Conservation (phyloP, 2,329 filamentous ascomycete genomes). For the Pestalotiopsis sp. region DNA sequence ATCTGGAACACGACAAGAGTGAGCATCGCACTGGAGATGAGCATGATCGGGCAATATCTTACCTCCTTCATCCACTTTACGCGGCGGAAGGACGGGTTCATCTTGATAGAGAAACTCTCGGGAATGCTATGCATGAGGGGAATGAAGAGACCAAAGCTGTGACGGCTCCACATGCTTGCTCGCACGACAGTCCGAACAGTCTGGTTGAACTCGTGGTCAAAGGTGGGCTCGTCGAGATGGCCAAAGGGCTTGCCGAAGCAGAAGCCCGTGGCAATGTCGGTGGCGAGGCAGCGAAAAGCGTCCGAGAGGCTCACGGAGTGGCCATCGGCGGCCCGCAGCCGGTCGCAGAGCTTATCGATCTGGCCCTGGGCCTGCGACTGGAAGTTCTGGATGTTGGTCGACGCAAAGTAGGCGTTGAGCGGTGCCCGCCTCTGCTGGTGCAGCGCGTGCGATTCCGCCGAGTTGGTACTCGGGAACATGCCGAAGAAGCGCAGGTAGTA, state of each 20-base stretch:
- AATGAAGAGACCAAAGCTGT: slow-evolving; percentile 19
- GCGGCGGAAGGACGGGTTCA: slow-evolving; percentile 23
- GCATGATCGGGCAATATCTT: neutral
- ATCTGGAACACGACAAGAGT: slow-evolving; percentile 12
- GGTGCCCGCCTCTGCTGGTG: slow-evolving; percentile 24
- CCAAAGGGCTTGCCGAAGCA: slow-evolving; percentile 23
- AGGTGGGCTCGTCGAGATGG: slow-evolving; percentile 24
- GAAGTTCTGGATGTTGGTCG: slow-evolving; percentile 24
- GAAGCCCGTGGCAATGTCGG: slow-evolving; percentile 25
- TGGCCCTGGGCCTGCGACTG: slow-evolving; percentile 21
- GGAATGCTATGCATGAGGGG: slow-evolving; percentile 22
- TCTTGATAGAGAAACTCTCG: slow-evolving; percentile 18
- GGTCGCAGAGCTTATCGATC: slow-evolving; percentile 20
- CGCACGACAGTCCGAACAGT: slow-evolving; percentile 21
- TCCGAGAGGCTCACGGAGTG: slow-evolving; percentile 20
- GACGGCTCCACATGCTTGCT: slow-evolving; percentile 21
- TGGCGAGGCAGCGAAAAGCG: slow-evolving; percentile 23
- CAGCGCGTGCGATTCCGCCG: slow-evolving; percentile 23
- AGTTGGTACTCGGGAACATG: slow-evolving; percentile 25
- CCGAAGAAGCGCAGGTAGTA: slow-evolving; percentile 26
- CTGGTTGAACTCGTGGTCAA: slow-evolving; percentile 25
- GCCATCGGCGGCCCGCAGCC: slow-evolving; percentile 15
- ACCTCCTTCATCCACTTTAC: slow-evolving; percentile 26
- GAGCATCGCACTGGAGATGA: neutral
- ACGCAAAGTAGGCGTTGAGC: slow-evolving; percentile 22